Evolutionary conservation across 139 green algal genomes (phyloP).

Genomic region (Micractinium conductrix): DNA sequence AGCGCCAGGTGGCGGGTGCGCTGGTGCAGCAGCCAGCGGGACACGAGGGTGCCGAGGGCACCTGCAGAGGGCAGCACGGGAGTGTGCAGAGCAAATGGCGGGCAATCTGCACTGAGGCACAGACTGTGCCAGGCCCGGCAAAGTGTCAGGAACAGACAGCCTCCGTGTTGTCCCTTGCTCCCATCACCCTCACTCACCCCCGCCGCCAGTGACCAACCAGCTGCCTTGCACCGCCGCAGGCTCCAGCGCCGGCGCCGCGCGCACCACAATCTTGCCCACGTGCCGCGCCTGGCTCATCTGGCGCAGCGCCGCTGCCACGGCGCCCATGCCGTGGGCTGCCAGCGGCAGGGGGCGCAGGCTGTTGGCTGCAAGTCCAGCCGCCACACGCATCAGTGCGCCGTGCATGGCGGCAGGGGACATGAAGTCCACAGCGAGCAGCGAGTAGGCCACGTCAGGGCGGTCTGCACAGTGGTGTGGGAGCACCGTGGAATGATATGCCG

Average conservation of each 20-base stretch:
- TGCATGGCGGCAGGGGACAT: slow-evolving; percentile 71
- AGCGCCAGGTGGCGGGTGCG: slow-evolving; percentile 30
- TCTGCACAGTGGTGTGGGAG: slow-evolving; percentile 45
- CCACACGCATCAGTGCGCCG: slow-evolving; percentile 40
- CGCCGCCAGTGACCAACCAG: slow-evolving; percentile 22
- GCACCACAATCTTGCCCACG: slow-evolving; percentile 88
- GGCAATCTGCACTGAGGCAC: not conserved
- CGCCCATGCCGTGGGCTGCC: slow-evolving; percentile 50
- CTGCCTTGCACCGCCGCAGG: not conserved
- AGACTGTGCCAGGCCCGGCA: not conserved
- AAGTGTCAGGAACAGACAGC: not conserved
- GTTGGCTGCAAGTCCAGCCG: slow-evolving; percentile 52
- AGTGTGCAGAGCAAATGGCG: not conserved
- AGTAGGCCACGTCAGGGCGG: slow-evolving; percentile 78
- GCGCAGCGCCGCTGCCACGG: slow-evolving; percentile 73
- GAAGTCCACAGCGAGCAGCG: slow-evolving; percentile 89
- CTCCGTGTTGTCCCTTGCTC: not conserved
- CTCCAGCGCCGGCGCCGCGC: not conserved
- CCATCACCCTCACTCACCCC: not conserved
- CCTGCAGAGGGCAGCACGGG: not conserved
- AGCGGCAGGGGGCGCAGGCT: slow-evolving; percentile 58
- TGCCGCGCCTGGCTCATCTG: slow-evolving; percentile 86
- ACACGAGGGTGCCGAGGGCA: slow-evolving; percentile 38
- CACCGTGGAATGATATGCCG: too few relatives aligned
- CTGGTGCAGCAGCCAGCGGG: slow-evolving; percentile 43